Percentiles rank a stretch among this genome's conserved stretches.
Conservation (phyloP, 2,329 filamentous ascomycete species). For the Cercospora sp. region DNA sequence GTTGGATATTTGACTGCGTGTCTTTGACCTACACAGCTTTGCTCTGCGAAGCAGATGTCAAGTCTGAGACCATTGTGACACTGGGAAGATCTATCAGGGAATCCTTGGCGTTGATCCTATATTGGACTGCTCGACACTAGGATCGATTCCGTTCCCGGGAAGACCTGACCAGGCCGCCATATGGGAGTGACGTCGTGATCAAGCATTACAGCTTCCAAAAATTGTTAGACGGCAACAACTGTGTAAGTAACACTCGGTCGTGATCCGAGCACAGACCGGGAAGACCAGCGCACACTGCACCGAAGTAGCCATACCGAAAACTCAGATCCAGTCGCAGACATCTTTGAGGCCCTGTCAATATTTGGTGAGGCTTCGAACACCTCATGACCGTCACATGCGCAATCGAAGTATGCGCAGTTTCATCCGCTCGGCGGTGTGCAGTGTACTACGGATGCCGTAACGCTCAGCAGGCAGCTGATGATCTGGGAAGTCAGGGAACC, state of each 20-base stretch:
- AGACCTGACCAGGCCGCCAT: background rate
- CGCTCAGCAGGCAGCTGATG: background rate
- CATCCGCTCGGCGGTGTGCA: background rate
- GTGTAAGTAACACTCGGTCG: background rate
- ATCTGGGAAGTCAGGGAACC: background rate
- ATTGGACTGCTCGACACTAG: background rate
- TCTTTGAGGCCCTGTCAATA: background rate
- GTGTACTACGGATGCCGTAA: background rate
- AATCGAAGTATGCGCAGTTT: background rate
- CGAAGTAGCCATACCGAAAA: background rate
- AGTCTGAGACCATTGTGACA: background rate
- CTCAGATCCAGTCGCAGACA: background rate
- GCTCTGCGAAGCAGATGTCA: background rate
- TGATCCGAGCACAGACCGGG: background rate
- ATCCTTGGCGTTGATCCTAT: background rate
- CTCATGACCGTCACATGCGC: background rate
- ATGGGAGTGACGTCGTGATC: background rate
- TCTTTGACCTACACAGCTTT: background rate
- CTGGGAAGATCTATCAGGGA: background rate
- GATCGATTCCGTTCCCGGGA: background rate
- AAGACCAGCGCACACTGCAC: background rate
- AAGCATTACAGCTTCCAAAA: background rate
- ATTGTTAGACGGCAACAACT: background rate
- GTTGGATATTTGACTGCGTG: background rate
- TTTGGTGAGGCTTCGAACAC: background rate